Conservation (phyloP, 2,329 filamentous ascomycete species). For the Ceratocystis cacaofunesta region DNA sequence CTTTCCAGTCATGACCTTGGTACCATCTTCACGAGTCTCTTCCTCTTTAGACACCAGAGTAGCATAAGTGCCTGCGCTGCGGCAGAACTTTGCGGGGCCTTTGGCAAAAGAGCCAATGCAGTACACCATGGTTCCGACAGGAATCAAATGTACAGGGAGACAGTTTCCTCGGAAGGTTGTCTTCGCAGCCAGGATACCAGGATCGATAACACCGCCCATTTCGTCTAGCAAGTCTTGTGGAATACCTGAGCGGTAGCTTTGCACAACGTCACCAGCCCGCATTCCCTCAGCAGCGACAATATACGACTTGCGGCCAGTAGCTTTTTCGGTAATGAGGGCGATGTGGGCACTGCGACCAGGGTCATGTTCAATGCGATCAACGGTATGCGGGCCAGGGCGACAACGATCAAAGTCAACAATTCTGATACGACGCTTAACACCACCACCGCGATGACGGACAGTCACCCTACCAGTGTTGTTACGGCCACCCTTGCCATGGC, state of each 20-base stretch:
- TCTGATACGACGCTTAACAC: slow-evolving; percentile 79
- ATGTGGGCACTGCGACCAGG: slow-evolving; percentile 88
- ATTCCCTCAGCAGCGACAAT: slow-evolving; percentile 92
- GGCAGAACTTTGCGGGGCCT: slow-evolving; percentile 74
- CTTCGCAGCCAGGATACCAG: slow-evolving; percentile 86
- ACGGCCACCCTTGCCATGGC: slow-evolving; percentile 80
- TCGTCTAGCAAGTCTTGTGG: slow-evolving; percentile 71
- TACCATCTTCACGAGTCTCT: slow-evolving; percentile 45
- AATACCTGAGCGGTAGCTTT: slow-evolving; percentile 84
- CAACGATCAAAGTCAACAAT: slow-evolving; percentile 77
- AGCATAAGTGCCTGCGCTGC: slow-evolving; percentile 85
- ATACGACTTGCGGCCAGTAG: slow-evolving; percentile 66
- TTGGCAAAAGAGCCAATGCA: slow-evolving; percentile 67
- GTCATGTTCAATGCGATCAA: slow-evolving; percentile 93
- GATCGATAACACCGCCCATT: slow-evolving; percentile 88
- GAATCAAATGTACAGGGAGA: slow-evolving; percentile 87
- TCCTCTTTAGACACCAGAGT: slow-evolving; percentile 82
- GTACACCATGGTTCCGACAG: slow-evolving; percentile 82
- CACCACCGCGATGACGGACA: slow-evolving; percentile 82
- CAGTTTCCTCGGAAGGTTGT: slow-evolving; percentile 93
- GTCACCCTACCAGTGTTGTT: slow-evolving; percentile 79
- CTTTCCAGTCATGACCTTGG: slow-evolving; percentile 50
- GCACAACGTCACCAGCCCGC: slow-evolving; percentile 76
- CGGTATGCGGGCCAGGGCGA: slow-evolving; percentile 65
- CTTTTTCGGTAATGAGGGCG: slow-evolving; percentile 63